phyloP scores from a whole-genome alignment of 306 rosid genomes.

The Fragaria nilgerrensis region DNA sequence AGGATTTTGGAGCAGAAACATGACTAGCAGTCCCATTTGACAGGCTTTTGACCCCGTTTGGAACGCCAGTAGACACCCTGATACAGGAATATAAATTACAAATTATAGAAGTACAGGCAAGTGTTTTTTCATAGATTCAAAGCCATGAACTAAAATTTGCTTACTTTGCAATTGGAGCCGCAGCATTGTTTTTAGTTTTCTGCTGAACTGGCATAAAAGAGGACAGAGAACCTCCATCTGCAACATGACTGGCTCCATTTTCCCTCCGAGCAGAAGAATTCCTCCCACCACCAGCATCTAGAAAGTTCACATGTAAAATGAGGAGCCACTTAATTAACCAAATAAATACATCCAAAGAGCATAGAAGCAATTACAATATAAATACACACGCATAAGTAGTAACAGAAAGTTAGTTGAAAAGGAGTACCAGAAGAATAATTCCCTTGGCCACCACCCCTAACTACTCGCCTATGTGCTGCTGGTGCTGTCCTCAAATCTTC shows the following conservation, averaged over 20 bases:
- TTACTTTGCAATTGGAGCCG: conserved; percentile 49
- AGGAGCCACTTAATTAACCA: conserved; percentile 6
- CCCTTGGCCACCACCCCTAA: conserved; percentile 62
- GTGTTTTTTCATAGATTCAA: not conserved
- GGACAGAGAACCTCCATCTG: conserved; percentile 42
- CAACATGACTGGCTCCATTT: conserved; percentile 46
- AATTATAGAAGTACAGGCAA: not conserved
- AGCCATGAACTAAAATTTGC: not conserved
- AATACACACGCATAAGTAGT: too few relatives aligned
- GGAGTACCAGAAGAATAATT: conserved; percentile 40
- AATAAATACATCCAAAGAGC: not conserved
- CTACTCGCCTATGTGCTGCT: conserved; percentile 51
- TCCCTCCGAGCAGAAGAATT: conserved; percentile 48
- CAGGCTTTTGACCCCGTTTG: conserved; percentile 41
- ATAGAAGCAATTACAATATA: not conserved
- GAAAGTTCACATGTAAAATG: conserved; percentile 26
- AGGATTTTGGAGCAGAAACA: conserved; percentile 32
- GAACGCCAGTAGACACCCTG: conserved; percentile 49
- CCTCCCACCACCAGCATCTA: conserved; percentile 61
- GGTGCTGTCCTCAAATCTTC: conserved; percentile 48
- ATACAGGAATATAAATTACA: not conserved
- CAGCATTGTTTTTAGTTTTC: conserved; percentile 40
- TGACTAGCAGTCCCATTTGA: conserved; percentile 50
- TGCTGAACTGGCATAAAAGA: conserved; percentile 35
- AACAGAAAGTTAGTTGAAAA: conserved; percentile 25